These are phyloP conservation scores for Sporisorium scitamineum DNA, from an alignment of 1,284 basidiomycete genomes.

Conservation along the genomic window DNA sequence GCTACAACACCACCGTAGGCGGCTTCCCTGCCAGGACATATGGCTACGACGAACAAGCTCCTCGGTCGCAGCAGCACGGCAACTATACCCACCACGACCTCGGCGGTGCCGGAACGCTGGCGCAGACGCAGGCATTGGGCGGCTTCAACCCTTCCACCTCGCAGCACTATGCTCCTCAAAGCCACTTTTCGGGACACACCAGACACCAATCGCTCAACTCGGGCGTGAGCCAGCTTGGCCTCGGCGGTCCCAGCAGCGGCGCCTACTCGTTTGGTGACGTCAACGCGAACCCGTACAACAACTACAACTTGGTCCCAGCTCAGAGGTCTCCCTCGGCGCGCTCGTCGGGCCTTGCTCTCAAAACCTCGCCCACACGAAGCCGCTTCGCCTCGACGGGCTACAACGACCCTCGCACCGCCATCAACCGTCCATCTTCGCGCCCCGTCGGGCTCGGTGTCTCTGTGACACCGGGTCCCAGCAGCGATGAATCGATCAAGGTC, in stretches of 20 bases:
- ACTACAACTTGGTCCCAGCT: constrained; percentile 45
- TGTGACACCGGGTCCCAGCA: constrained; percentile 23
- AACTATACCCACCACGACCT: constrained; percentile 53
- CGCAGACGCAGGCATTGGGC: constrained; percentile 44
- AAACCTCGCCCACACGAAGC: constrained; percentile 39
- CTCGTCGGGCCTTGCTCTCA: constrained; percentile 20
- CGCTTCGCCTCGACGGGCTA: constrained; percentile 46
- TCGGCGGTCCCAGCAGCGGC: constrained; percentile 25
- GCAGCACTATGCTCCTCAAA: constrained; percentile 32
- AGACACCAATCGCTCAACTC: constrained; percentile 46
- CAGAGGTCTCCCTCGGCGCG: constrained; percentile 38
- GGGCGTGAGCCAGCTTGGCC: constrained; percentile 38
- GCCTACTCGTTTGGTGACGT: constrained; percentile 38
- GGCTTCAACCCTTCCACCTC: constrained; percentile 32
- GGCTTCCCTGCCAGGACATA: constrained; percentile 29
- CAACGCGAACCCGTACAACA: constrained; percentile 38
- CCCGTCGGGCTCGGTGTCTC: constrained; percentile 42
- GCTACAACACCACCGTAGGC: constrained; percentile 25
- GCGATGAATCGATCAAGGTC: constrained; percentile 31
- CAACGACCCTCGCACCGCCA: constrained; percentile 27
- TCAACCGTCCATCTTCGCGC: constrained; percentile 31
- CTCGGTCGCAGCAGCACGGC: constrained; percentile 48
- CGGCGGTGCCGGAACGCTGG: constrained; percentile 21
- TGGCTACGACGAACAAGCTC: constrained; percentile 47
- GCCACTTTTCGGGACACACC: constrained; percentile 31